These are phyloP conservation scores for Polyporus tsugae DNA, from an alignment of 1,284 basidiomycete genomes.

Conservation along the genomic window DNA sequence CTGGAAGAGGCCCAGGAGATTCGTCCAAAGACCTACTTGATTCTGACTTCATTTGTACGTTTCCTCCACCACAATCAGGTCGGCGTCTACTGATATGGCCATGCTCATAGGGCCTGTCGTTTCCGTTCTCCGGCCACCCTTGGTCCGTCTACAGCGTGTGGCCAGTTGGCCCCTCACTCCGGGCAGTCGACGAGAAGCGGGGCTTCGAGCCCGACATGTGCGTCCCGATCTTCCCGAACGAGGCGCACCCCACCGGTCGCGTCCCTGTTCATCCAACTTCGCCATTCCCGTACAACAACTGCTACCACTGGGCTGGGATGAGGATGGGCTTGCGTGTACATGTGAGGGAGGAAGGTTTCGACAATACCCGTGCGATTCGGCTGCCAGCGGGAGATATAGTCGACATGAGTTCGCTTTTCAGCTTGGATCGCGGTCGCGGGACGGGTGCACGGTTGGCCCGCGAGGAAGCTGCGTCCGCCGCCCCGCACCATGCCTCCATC, in stretches of 20 bases:
- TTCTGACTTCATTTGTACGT: neutral
- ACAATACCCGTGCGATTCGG: neutral
- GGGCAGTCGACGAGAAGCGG: neutral
- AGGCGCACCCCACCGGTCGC: conserved; percentile 6
- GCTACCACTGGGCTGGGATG: conserved; percentile 6
- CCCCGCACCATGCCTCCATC: neutral
- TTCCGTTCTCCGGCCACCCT: neutral
- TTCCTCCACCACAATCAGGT: no score
- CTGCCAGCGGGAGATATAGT: neutral
- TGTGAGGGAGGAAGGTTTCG: neutral
- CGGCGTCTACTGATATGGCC: neutral
- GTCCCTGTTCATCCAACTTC: neutral
- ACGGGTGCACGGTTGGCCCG: neutral
- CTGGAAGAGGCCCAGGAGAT: neutral
- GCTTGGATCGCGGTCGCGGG: neutral
- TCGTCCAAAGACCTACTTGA: neutral
- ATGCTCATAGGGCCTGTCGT: neutral
- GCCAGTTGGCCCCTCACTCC: neutral
- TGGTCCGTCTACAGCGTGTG: neutral
- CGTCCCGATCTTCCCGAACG: conserved; percentile 13
- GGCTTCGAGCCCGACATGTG: conserved; percentile 6
- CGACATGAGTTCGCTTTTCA: neutral
- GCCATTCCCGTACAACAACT: conserved; percentile 13
- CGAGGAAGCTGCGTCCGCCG: neutral
- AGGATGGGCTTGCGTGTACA: neutral